phyloP scores from a whole-genome alignment of 2,329 filamentous ascomycete genomes.

The Xylariaceae sp. region DNA sequence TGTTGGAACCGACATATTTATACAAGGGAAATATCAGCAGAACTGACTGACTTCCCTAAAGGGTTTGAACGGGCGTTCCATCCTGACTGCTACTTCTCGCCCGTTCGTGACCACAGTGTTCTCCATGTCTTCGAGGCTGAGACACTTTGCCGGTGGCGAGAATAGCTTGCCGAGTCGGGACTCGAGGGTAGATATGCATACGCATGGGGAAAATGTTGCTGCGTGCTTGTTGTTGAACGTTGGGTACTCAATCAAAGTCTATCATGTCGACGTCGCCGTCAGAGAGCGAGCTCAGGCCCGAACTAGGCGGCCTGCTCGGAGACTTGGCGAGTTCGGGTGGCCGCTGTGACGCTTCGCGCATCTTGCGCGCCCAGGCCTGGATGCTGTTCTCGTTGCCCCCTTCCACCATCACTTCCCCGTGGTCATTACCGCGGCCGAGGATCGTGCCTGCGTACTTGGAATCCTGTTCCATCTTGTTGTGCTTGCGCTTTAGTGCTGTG shows the following conservation, averaged over 20 bases:
- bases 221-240: background rate
- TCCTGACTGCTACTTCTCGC: background rate
- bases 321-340: conserved; percentile 32
- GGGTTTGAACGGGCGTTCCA: background rate
- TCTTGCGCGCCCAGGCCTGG: conserved; percentile 62
- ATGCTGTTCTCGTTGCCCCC: conserved; percentile 72
- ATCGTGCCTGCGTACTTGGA: conserved; percentile 84
- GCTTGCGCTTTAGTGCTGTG: conserved; percentile 85
- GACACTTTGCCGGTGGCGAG: background rate
- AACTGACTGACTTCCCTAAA: background rate
- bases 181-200: no score
- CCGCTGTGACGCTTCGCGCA: conserved; percentile 38
- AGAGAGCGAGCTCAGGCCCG: conserved; percentile 59
- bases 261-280: conserved; percentile 50
- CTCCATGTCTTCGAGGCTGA: background rate
- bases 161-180: no score
- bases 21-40: background rate
- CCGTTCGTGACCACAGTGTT: background rate
- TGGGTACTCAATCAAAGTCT: conserved; percentile 23
- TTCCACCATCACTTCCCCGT: conserved; percentile 74
- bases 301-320: conserved; percentile 51
- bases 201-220: background rate
- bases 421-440: conserved; percentile 73
- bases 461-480: conserved; percentile 86
- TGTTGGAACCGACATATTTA: background rate